A percentile compares a stretch with the other conserved stretches of the same genome.
These are phyloP conservation scores for Penicillium odoratum DNA, from an alignment of 495 filamentous ascomycete genomes.

Conservation along the genomic window DNA sequence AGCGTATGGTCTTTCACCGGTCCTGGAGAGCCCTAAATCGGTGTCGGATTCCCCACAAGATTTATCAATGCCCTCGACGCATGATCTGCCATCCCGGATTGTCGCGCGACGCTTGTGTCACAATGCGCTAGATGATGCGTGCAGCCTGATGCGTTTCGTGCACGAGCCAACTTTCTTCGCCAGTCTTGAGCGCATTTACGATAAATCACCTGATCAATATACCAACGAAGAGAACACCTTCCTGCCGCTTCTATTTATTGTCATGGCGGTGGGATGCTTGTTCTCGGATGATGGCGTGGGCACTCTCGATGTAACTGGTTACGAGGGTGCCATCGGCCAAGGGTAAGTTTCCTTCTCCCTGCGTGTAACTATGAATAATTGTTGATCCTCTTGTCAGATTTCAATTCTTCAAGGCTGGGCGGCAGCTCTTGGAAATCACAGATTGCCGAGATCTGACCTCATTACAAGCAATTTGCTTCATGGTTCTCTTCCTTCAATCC, in stretches of 20 bases:
- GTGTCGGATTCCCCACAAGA: constrained; percentile 61
- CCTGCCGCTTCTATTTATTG: constrained; percentile 78
- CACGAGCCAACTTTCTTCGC: constrained; percentile 84
- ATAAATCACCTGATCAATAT: constrained; percentile 65
- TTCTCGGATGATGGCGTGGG: constrained; percentile 59
- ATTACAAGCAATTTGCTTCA: constrained; percentile 84
- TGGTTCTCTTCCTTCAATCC: constrained; percentile 90
- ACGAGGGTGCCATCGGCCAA: constrained; percentile 75
- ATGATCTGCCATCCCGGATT: constrained; percentile 70
- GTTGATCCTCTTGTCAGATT: constrained; percentile 50
- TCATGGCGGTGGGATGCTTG: constrained; percentile 83
- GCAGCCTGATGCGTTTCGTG: constrained; percentile 80
- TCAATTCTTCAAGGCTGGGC: constrained; percentile 80
- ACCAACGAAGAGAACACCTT: constrained; percentile 76
- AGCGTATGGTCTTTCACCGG: constrained; percentile 41
- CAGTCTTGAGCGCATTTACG: constrained; percentile 77
- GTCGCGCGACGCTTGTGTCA: constrained; percentile 69
- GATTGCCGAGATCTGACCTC: constrained; percentile 85
- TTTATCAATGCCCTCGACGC: constrained; percentile 49
- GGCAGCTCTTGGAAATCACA: constrained; percentile 83
- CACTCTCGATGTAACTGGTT: constrained; percentile 55
- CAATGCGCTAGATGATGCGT: constrained; percentile 79
- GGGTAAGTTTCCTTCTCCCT: constrained; percentile 54
- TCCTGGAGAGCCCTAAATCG: constrained; percentile 74
- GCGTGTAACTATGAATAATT: neutral